Conservation (phyloP, 31 red algal species). For the Odonthalia washingtoniensis region DNA sequence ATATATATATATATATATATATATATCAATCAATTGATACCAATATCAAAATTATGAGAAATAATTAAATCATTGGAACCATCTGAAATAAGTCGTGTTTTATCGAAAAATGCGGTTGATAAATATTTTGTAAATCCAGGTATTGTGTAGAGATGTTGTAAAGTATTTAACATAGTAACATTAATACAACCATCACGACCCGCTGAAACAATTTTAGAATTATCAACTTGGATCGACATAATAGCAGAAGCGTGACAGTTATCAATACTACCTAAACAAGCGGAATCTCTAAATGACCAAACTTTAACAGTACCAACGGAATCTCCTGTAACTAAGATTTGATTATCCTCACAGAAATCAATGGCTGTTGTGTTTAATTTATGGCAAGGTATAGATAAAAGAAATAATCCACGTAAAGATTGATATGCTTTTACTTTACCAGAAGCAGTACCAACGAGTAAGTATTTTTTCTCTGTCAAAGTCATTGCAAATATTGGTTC, state of each 20-base stretch:
- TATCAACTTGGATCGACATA: constrained; percentile 66
- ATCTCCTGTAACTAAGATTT: constrained; percentile 60
- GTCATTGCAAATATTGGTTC: constrained; percentile 65
- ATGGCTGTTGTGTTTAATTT: constrained; percentile 51
- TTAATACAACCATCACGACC: constrained; percentile 60
- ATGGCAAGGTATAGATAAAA: constrained; percentile 67
- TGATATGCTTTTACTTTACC: constrained; percentile 59
- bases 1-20: no score
- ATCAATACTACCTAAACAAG: constrained; percentile 25
- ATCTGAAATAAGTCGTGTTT: constrained; percentile 57
- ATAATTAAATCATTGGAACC: constrained; percentile 67
- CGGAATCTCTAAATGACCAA: constrained; percentile 57
- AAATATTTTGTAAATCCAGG: constrained; percentile 70
- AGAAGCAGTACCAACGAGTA: constrained; percentile 57
- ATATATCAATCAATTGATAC: neutral
- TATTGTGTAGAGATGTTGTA: constrained; percentile 50
- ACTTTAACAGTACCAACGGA: constrained; percentile 44
- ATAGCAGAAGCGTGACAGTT: constrained; percentile 54
- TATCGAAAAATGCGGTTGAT: constrained; percentile 51
- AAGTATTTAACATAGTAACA: constrained; percentile 21
- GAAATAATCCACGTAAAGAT: constrained; percentile 42
- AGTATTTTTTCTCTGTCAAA: constrained; percentile 63
- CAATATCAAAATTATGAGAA: constrained; percentile 58
- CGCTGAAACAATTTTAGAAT: constrained; percentile 44
- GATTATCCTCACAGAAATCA: constrained; percentile 59